Evolutionary conservation across 306 rosid species (phyloP), one percentile per base, ranked within the genome.

Genomic region (Acmispon strigosus): DNA sequence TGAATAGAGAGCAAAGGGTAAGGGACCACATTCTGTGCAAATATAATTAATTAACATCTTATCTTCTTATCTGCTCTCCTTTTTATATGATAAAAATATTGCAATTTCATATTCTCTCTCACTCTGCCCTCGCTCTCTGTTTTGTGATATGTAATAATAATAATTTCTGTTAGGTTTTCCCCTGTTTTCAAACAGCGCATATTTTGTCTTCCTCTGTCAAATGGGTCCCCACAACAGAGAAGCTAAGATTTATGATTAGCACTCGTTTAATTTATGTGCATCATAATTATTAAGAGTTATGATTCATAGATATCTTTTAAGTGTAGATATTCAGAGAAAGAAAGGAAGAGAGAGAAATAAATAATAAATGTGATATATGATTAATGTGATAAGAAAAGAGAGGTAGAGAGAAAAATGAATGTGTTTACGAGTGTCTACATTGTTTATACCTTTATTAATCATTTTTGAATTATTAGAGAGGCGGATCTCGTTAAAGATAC

Each of bases 21-120:
- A 53, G 73, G 87, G 91, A 82, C 91, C 91, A 82, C 81, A 64
- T 53, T 82, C 73, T 80, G 55, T 49, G 53, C 75, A 57, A 36
- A 45, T 78, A 47, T 59, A 66, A 71, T 72, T 62, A 66, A 70
- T 67, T 58, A 63, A 60, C 72, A 63, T 50, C 83, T 82, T 78
- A 74, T 78, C 83, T 69, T 62, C 76, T 80, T 82, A 74, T 81
- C 84, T 70, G 47, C 76, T 70, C 71, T 74, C n/a, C 66, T 59
- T 66, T 34, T 66, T 58, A 16, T 45, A 48, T 39, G 3, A 69
- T 58, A 6, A 22, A 11, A 62, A 1, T 17, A 0, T 34, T 52
- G 42, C 42, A 34, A 14, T 69, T 68, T 62, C 47, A 57, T n/a
- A 63, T 51, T 62, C 39, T 32, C n/a, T 52, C 4, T 29, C 19